Percentiles rank a stretch among this genome's conserved stretches.
Conservation (phyloP, 148 eudicot species). For the Spergularia marina region DNA sequence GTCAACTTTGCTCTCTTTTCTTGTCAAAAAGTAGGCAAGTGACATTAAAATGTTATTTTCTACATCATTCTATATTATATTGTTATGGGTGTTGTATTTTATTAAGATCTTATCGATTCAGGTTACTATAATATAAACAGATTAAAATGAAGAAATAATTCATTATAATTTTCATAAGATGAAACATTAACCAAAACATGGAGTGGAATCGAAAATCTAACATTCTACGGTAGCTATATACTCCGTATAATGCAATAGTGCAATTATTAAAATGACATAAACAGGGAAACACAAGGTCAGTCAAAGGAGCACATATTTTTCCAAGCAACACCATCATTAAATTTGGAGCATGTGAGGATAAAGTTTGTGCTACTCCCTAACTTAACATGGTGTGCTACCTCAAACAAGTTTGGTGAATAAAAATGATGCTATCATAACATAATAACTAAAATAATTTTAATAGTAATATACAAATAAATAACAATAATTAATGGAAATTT, state of each 20-base stretch:
- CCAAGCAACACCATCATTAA: constrained; percentile 18
- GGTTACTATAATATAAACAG: no score
- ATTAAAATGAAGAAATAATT: no score
- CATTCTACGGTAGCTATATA: neutral
- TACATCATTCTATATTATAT: no score
- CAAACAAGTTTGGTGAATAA: constrained; percentile 9
- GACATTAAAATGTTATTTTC: no score
- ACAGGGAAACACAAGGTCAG: constrained; percentile 11
- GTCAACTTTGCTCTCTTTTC: no score
- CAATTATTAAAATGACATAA: neutral
- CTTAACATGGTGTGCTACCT: constrained; percentile 29
- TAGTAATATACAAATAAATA: neutral
- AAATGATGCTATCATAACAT: constrained; percentile 5
- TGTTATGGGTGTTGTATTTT: no score
- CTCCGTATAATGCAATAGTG: neutral
- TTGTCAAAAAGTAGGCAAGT: no score
- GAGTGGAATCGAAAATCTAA: no score
- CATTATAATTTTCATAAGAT: no score
- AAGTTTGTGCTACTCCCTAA: neutral
- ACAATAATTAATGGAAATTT: constrained; percentile 1
- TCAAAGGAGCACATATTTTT: neutral
- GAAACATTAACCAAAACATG: no score
- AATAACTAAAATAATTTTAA: neutral
- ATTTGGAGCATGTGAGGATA: constrained; percentile 22
- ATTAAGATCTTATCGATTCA: no score